phyloP scores from a whole-genome alignment of 2,329 filamentous ascomycete genomes.

The Talaromyces sp. region DNA sequence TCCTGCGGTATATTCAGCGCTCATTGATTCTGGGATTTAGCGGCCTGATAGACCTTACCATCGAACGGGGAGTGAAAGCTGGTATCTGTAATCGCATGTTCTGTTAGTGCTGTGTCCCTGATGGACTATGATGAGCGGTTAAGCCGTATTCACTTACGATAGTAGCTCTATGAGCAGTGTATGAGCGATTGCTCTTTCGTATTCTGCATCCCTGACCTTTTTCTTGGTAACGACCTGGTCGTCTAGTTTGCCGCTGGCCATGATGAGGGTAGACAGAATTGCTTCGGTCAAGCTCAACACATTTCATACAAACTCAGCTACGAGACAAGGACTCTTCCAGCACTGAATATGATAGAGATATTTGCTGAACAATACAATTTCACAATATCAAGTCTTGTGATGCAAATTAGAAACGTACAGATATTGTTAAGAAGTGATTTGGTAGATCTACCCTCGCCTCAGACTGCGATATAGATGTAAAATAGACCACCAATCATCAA shows the following conservation, averaged over 20 bases:
- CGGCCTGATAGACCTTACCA: constrained; percentile 49
- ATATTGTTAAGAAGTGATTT: not conserved
- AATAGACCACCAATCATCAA: not conserved
- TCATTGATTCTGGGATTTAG: not conserved
- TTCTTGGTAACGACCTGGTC: not conserved
- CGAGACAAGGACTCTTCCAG: not conserved
- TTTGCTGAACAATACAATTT: not conserved
- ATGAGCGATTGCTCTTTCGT: not conserved
- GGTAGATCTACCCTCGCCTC: not conserved
- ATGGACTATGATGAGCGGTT: not conserved
- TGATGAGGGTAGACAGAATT: not conserved
- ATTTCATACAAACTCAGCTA: not conserved
- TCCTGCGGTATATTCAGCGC: constrained; percentile 35
- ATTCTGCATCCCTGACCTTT: not conserved
- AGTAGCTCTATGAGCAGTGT: not conserved
- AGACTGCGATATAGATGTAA: not conserved
- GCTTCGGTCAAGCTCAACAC: not conserved
- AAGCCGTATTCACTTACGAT: not conserved
- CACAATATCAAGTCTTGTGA: not conserved
- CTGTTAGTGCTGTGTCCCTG: not conserved
- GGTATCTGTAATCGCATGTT: constrained; percentile 52
- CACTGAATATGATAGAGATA: not conserved
- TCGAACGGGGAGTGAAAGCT: constrained; percentile 96
- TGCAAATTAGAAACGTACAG: not conserved
- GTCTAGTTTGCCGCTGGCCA: not conserved